These are phyloP conservation scores for Codiaeum variegatum DNA, from an alignment of 441 rosid species.

Conservation along the genomic window DNA sequence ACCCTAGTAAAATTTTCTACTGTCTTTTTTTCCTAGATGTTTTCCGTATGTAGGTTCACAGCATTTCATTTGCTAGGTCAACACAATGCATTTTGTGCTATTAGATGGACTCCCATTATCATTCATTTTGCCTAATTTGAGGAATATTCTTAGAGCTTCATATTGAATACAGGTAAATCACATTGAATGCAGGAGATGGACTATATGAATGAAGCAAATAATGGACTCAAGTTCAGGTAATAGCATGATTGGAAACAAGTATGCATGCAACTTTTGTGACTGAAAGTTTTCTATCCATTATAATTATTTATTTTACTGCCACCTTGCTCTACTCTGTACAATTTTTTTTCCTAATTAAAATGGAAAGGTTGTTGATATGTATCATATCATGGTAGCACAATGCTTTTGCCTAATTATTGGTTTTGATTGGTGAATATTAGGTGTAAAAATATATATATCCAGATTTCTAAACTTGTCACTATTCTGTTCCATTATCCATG, in stretches of 20 bases:
- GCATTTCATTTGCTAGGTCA: neutral
- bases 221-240: constrained; percentile 89
- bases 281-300: neutral
- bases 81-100: neutral
- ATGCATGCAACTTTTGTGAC: neutral
- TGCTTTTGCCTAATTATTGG: neutral
- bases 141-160: constrained; percentile 83
- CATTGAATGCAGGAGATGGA: constrained; percentile 99
- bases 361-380: neutral
- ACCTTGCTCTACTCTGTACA: neutral
- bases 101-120: neutral
- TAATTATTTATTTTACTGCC: neutral
- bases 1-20: neutral
- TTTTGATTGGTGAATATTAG: neutral
- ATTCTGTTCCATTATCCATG: neutral
- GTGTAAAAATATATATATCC: neutral
- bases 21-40: neutral
- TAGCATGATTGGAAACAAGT: constrained; percentile 15
- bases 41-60: neutral
- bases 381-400: neutral
- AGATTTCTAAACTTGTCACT: neutral
- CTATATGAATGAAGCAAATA: constrained; percentile 80
- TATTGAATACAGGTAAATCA: constrained; percentile 98
- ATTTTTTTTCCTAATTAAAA: neutral
- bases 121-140: constrained; percentile 26